Conservation (phyloP, 768 basidiomycete genomes). For the Cystofilobasidium ferigula region DNA sequence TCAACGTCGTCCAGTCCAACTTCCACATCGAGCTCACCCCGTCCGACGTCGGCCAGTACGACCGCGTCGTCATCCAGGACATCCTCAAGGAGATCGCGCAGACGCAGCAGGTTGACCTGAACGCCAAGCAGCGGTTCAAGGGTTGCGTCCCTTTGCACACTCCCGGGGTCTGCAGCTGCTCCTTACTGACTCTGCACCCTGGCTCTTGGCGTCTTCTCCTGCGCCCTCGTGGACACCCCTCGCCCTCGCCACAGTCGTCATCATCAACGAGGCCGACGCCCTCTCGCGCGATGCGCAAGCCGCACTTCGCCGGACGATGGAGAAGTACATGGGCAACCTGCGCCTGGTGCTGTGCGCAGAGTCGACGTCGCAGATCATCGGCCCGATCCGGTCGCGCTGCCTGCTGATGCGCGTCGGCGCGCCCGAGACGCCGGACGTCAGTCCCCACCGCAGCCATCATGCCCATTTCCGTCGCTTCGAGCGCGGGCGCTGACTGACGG, state of each 20-base stretch:
- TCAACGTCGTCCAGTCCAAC: slow-evolving; percentile 95
- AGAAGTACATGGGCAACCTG: slow-evolving; percentile 98
- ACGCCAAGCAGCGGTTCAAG: slow-evolving; percentile 92
- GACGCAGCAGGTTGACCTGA: slow-evolving; percentile 94
- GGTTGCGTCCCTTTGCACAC: slow-evolving; percentile 47
- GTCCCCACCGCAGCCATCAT: slow-evolving; percentile 19
- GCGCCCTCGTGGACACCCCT: background rate
- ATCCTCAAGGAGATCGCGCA: slow-evolving; percentile 96
- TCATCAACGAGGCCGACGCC: slow-evolving; percentile 95
- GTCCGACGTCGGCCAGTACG: slow-evolving; percentile 91
- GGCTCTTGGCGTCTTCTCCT: no score
- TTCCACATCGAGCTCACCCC: slow-evolving; percentile 97
- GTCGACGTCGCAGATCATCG: slow-evolving; percentile 87
- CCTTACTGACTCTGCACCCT: background rate
- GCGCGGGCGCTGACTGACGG: background rate
- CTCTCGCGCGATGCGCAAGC: slow-evolving; percentile 93
- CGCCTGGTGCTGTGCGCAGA: slow-evolving; percentile 93
- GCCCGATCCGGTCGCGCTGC: slow-evolving; percentile 92
- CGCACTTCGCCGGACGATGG: slow-evolving; percentile 93
- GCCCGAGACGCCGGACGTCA: slow-evolving; percentile 64
- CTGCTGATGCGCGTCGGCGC: slow-evolving; percentile 86
- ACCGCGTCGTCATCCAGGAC: slow-evolving; percentile 90
- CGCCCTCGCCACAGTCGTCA: slow-evolving; percentile 56
- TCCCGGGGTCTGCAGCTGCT: no score
- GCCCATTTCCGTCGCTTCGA: no score